These are phyloP conservation scores for Mycena kentingensis DNA, from an alignment of 768 basidiomycete species.

Conservation along the genomic window DNA sequence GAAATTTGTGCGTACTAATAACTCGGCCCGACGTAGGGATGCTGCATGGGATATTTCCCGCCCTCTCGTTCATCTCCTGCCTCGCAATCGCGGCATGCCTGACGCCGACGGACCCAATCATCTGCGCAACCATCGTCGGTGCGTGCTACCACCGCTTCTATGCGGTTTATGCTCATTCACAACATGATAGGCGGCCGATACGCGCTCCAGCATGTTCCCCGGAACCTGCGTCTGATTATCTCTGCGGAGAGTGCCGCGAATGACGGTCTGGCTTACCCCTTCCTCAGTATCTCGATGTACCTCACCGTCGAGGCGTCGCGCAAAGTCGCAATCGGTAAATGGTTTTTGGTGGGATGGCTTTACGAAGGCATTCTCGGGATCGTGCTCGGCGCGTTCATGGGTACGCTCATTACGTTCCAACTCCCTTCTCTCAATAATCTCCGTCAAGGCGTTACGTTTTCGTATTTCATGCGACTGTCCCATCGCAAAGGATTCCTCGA, in stretches of 20 bases:
- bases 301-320: conserved; percentile 70
- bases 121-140: conserved; percentile 83
- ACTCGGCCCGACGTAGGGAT: conserved; percentile 55
- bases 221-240: conserved; percentile 76
- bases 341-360: conserved; percentile 85
- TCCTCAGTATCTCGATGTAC: conserved; percentile 84
- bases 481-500: conserved; percentile 67
- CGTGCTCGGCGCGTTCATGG: conserved; percentile 61
- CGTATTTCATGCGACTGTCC: conserved; percentile 70
- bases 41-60: conserved; percentile 72
- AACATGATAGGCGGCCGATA: conserved; percentile 68
- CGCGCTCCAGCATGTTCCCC: conserved; percentile 68
- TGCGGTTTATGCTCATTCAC: neutral
- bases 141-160: neutral
- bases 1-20: no score
- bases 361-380: conserved; percentile 85
- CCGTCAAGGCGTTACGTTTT: conserved; percentile 48
- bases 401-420: no score
- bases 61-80: conserved; percentile 68
- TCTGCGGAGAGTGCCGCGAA: conserved; percentile 93
- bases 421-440: neutral
- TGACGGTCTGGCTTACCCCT: conserved; percentile 95
- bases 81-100: conserved; percentile 88
- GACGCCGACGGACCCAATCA: conserved; percentile 94
- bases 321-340: conserved; percentile 70